phyloP scores from a whole-genome alignment of 345 rosid species.

The Sonneratia alba region DNA sequence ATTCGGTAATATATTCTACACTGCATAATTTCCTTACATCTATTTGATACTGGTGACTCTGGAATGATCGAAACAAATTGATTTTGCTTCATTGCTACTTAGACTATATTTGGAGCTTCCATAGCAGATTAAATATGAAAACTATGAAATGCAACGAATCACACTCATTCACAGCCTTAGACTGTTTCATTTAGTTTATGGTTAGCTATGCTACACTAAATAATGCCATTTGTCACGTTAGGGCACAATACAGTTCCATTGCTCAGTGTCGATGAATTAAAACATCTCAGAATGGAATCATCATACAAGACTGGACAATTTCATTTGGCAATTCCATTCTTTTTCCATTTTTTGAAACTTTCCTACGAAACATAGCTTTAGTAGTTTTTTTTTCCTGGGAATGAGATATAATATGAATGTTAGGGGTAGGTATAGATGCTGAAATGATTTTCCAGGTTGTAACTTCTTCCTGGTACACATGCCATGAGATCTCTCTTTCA shows the following conservation, averaged over 20 bases:
- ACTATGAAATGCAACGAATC: background rate
- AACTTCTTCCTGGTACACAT: background rate
- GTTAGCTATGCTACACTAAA: background rate
- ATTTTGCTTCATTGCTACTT: too few species aligned
- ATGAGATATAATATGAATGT: background rate
- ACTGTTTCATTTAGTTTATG: background rate
- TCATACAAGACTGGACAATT: background rate
- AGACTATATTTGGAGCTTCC: background rate
- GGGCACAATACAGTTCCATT: background rate
- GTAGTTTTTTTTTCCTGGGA: background rate
- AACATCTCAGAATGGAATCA: background rate
- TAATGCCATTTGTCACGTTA: background rate
- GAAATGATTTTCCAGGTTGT: background rate
- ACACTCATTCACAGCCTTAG: background rate
- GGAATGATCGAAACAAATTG: too few species aligned
- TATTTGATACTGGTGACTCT: background rate
- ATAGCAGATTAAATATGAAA: background rate
- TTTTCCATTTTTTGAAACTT: background rate
- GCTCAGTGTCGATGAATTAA: background rate
- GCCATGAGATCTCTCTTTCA: background rate
- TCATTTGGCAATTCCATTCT: background rate
- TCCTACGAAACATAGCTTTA: background rate
- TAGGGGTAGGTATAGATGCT: background rate
- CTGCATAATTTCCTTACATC: background rate
- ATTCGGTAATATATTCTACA: conserved; percentile 37